Conservation (phyloP, 345 rosid species). For the Corchorus olitorius region DNA sequence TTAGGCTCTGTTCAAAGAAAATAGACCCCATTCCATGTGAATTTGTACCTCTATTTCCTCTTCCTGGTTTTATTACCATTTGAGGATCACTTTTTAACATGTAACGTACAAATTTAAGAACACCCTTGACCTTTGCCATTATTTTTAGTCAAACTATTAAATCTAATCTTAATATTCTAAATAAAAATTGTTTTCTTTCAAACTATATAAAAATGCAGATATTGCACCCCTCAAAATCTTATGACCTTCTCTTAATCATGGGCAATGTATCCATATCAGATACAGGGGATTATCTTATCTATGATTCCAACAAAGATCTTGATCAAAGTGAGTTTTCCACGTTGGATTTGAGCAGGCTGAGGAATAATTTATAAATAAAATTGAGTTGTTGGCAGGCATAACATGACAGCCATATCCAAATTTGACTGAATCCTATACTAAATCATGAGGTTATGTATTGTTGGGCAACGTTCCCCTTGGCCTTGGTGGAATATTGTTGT, state of each 20-base stretch:
- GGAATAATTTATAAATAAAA: background rate
- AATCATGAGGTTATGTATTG: constrained; percentile 10
- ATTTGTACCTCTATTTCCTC: background rate
- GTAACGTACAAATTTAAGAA: background rate
- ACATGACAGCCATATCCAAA: constrained; percentile 16
- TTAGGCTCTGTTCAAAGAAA: constrained; percentile 8
- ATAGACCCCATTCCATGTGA: constrained; percentile 11
- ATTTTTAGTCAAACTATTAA: too few relatives aligned
- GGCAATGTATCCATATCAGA: background rate
- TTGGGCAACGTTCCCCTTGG: background rate
- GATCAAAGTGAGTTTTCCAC: constrained; percentile 19
- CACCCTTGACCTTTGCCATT: background rate
- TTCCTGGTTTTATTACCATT: background rate
- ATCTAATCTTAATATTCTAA: background rate
- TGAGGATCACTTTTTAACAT: background rate
- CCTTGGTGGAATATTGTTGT: background rate
- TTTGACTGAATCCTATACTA: constrained; percentile 16
- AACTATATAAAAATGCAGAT: background rate
- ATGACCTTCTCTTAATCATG: background rate
- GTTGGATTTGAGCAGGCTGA: constrained; percentile 3
- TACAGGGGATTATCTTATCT: background rate
- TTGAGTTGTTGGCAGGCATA: constrained; percentile 4
- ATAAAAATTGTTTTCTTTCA: background rate
- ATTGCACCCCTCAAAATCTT: background rate
- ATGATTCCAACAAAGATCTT: constrained; percentile 24